Percentiles rank a stretch among this genome's conserved stretches.
Evolutionary conservation across 2,329 filamentous ascomycete species (phyloP).

Genomic region (Sphaerostilbella broomeana): DNA sequence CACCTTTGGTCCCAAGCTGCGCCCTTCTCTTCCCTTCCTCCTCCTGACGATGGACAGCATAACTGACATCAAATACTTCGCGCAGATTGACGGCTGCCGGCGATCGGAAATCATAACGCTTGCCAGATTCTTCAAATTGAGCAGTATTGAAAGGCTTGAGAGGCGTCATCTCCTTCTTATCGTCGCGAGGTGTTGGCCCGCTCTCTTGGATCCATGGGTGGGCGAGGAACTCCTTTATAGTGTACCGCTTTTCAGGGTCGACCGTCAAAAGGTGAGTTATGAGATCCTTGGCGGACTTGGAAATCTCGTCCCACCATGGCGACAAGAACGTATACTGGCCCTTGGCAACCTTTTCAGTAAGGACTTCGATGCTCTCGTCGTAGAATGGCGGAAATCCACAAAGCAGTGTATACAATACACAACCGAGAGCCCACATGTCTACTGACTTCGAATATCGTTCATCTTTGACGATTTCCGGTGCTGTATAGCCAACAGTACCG

Average conservation of each 20-base stretch:
- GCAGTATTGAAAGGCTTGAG: constrained; percentile 52
- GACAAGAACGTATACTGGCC: constrained; percentile 97
- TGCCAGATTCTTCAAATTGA: constrained; percentile 51
- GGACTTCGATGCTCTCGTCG: constrained; percentile 92
- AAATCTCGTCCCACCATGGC: constrained; percentile 99
- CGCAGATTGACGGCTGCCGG: constrained; percentile 91
- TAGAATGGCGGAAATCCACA: constrained; percentile 98
- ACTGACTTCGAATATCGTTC: constrained; percentile 98
- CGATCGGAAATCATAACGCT: constrained; percentile 85
- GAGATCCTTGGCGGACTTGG: constrained; percentile 86
- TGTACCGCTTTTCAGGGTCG: constrained; percentile 90
- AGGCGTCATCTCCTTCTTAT: constrained; percentile 44
- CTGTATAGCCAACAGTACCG: constrained; percentile 95
- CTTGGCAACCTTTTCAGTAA: constrained; percentile 95
- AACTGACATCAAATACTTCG: constrained; percentile 97
- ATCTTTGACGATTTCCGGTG: constrained; percentile 97
- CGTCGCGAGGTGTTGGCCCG: constrained; percentile 49
- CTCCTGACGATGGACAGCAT: constrained; percentile 93
- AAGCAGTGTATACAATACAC: constrained; percentile 91
- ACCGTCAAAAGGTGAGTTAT: constrained; percentile 91
- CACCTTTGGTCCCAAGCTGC: constrained; percentile 68
- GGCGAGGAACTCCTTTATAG: constrained; percentile 84
- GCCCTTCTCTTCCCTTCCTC: constrained; percentile 91
- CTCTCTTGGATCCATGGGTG: constrained; percentile 86
- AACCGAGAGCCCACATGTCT: constrained; percentile 98